Conservation (phyloP, 352 stramenopile species). For the Globisporangium abappressorium region DNA sequence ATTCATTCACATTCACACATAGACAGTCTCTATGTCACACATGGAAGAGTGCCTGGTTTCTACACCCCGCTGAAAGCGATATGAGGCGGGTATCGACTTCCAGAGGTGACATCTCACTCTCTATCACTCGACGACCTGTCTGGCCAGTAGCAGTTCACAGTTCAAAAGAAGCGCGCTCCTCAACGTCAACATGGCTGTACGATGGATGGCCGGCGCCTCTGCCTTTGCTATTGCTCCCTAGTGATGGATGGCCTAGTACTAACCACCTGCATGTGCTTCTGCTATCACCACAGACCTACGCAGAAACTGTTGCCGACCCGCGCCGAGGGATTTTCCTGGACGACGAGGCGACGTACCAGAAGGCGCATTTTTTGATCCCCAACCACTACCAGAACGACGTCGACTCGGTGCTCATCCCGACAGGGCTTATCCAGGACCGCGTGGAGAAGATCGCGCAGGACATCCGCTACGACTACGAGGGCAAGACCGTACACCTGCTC, state of each 20-base stretch:
- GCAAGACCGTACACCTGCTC: conserved; percentile 88
- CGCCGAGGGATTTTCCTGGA: conserved; percentile 56
- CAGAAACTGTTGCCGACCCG: conserved; percentile 22
- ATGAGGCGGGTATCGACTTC: background rate
- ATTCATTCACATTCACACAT: background rate
- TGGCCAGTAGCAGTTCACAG: background rate
- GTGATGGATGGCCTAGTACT: background rate
- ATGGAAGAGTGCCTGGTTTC: background rate
- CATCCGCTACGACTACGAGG: conserved; percentile 88
- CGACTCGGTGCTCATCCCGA: conserved; percentile 86
- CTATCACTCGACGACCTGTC: background rate
- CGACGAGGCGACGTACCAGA: conserved; percentile 62
- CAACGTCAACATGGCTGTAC: conserved; percentile 9
- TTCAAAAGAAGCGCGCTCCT: background rate
- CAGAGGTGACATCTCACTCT: background rate
- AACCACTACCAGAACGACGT: conserved; percentile 81
- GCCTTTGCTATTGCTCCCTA: no score
- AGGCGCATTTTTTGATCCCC: conserved; percentile 77
- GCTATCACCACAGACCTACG: background rate
- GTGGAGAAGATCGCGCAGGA: conserved; percentile 91
- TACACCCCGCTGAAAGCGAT: background rate
- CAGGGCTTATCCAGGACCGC: conserved; percentile 88
- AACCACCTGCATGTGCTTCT: background rate
- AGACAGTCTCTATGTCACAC: background rate
- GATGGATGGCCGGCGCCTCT: background rate